Evolutionary conservation across 177 flowering plant genomes (phyloP), one percentile per base, ranked within the genome.

Genomic region (Vitis hybrid): DNA sequence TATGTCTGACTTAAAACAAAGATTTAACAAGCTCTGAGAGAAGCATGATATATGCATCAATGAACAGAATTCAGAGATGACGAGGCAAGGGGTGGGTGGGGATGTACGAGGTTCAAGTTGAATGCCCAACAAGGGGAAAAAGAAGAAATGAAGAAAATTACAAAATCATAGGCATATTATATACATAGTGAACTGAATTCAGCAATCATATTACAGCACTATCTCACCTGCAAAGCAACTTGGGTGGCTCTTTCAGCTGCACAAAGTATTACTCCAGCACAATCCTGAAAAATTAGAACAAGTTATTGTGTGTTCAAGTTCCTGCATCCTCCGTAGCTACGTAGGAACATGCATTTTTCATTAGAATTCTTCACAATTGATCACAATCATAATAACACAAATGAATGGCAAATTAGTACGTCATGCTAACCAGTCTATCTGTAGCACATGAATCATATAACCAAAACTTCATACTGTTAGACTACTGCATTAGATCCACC

Each of bases 201-300:
- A 39, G 45, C 45, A 39, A 39, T 39, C 45, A 39, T 39, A 39
- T 39, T 2, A 19, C 2, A 18, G 30, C 12, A 49, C 4, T 60
- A 11, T 15, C 69, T 78, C 56, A 96, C 99, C 98, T 96, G 97
- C 64, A 96, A 80, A 67, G 99, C 97, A 75, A 94, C 98, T 83
- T 94, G 97, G 57, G 99, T 96, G 52, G 97, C 99, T 73, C 90
- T 85, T 83, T 96, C 99, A 66, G 97, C 94, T 61, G 99, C 90
- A 71, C 80, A 82, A 13, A 96, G 97, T 80, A 96, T 94, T 17
- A 89, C 97, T 69, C 94, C 97, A 19, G 99, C 98, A 75, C 98
- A 94, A 71, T 94, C 99, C 99, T 96, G 87, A 71, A 79, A 83
- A 67, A 56, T 66, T 67, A 45, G 19, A 55, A 3, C 9, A 3